phyloP scores from a whole-genome alignment of 2,329 filamentous ascomycete genomes.

The Aureobasidium sp. region DNA sequence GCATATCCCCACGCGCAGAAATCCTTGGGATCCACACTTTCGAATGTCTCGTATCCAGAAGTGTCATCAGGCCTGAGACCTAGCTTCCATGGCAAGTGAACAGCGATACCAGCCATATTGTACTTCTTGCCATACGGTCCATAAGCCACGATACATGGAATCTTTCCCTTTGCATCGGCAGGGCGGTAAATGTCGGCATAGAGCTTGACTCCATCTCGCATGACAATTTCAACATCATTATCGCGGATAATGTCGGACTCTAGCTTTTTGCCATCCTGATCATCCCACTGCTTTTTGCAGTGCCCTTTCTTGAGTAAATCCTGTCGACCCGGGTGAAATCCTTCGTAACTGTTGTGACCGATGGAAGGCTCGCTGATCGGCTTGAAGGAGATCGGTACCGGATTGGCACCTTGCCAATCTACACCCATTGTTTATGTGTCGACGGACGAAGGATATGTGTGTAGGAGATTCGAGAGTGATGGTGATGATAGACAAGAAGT shows the following conservation, averaged over 20 bases:
- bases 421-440: constrained; percentile 10
- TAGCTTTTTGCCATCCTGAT: constrained; percentile 30
- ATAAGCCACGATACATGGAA: constrained; percentile 41
- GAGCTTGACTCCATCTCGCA: constrained; percentile 37
- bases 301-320: constrained; percentile 34
- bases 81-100: constrained; percentile 12
- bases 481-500: not conserved
- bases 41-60: constrained; percentile 36
- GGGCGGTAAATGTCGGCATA: constrained; percentile 43
- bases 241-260: constrained; percentile 37
- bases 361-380: constrained; percentile 32
- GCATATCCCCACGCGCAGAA: constrained; percentile 29
- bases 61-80: constrained; percentile 12
- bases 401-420: constrained; percentile 12
- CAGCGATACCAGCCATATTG: constrained; percentile 10
- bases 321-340: constrained; percentile 32
- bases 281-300: constrained; percentile 24
- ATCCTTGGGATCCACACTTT: constrained; percentile 35
- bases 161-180: constrained; percentile 25
- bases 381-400: constrained; percentile 20
- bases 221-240: constrained; percentile 38
- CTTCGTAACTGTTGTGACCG: constrained; percentile 37
- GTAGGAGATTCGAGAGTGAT: not conserved
- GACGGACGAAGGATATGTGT: not conserved
- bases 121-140: constrained; percentile 41